A percentile compares a stretch with the other conserved stretches of the same genome.
phyloP scores from a whole-genome alignment of 331 rosid genomes.

The Malus hybrid region DNA sequence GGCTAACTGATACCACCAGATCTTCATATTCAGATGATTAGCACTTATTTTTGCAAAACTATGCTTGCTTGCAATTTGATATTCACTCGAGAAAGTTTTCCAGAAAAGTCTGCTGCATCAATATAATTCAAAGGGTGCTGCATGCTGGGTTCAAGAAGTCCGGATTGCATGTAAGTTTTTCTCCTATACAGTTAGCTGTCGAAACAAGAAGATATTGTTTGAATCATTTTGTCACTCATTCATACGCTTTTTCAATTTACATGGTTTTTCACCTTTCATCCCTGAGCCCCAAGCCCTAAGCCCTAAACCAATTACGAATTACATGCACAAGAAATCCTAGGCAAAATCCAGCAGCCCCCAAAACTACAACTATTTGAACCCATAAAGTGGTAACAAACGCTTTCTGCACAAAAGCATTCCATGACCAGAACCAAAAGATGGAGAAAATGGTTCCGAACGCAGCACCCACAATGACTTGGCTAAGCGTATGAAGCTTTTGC shows the following conservation, averaged over 20 bases:
- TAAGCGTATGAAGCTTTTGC: conserved; percentile 58
- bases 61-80: not conserved
- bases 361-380: conserved; percentile 44
- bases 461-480: conserved; percentile 83
- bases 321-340: conserved; percentile 41
- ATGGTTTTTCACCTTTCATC: conserved; percentile 20
- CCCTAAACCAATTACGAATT: conserved; percentile 40
- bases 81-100: too few relatives aligned
- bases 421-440: conserved; percentile 53
- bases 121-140: too few relatives aligned
- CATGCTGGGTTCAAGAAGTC: too few relatives aligned
- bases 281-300: not conserved
- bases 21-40: too few relatives aligned
- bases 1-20: not conserved
- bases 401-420: conserved; percentile 45
- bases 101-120: too few relatives aligned
- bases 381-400: conserved; percentile 44
- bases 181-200: too few relatives aligned
- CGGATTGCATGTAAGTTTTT: too few relatives aligned
- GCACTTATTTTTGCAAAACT: too few relatives aligned
- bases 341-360: conserved; percentile 50
- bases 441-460: conserved; percentile 44
- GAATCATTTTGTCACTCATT: too few relatives aligned
- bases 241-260: not conserved
- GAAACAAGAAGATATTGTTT: too few relatives aligned